These are phyloP conservation scores for Syncephalastrum monosporum DNA, from an alignment of 371 early-diverging fungal species.

Conservation along the genomic window DNA sequence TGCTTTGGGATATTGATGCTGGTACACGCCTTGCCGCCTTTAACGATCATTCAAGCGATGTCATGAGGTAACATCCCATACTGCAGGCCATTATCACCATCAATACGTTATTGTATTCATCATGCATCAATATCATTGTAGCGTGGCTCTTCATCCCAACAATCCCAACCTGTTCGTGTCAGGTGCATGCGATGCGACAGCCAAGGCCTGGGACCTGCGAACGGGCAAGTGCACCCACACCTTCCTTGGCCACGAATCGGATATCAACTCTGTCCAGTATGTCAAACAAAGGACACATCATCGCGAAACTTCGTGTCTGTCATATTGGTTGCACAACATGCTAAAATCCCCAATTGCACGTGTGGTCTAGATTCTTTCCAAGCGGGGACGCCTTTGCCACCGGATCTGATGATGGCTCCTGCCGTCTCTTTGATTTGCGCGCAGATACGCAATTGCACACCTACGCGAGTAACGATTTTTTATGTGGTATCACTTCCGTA, in stretches of 20 bases:
- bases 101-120: neutral
- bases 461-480: slow-evolving; percentile 92
- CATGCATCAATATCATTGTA: neutral
- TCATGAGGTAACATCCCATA: slow-evolving; percentile 71
- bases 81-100: neutral
- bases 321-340: neutral
- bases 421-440: slow-evolving; percentile 94
- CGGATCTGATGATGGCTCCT: slow-evolving; percentile 97
- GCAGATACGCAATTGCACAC: slow-evolving; percentile 95
- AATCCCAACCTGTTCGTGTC: slow-evolving; percentile 95
- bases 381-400: slow-evolving; percentile 96
- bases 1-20: slow-evolving; percentile 98
- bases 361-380: slow-evolving; percentile 80
- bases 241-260: slow-evolving; percentile 95
- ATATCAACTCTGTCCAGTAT: slow-evolving; percentile 94
- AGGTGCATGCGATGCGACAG: slow-evolving; percentile 96
- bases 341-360: neutral
- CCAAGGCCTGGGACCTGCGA: slow-evolving; percentile 98
- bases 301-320: neutral
- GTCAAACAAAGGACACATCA: neutral
- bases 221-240: slow-evolving; percentile 94
- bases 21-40: slow-evolving; percentile 92
- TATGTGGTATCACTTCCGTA: slow-evolving; percentile 96
- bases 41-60: slow-evolving; percentile 95
- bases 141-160: slow-evolving; percentile 55